These are phyloP conservation scores for Claviceps cyperi DNA, from an alignment of 2,329 filamentous ascomycete genomes.

Conservation along the genomic window DNA sequence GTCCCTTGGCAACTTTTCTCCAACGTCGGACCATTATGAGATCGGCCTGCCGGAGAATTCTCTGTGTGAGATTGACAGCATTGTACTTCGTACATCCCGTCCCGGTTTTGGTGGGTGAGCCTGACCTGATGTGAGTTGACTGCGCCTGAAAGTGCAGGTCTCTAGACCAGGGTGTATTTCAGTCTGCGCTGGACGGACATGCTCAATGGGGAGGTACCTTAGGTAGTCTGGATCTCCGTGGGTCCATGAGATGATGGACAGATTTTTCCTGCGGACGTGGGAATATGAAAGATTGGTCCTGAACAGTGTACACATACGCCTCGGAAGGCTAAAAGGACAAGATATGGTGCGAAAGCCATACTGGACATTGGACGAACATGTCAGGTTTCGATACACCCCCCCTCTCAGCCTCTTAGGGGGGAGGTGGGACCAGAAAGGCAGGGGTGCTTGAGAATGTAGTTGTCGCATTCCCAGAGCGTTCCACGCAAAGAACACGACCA, in stretches of 20 bases:
- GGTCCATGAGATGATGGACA: conserved; percentile 3
- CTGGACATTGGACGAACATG: background rate
- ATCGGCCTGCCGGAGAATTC: conserved; percentile 6
- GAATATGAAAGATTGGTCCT: conserved; percentile 2
- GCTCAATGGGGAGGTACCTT: conserved; percentile 3
- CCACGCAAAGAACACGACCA: background rate
- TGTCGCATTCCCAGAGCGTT: conserved; percentile 4
- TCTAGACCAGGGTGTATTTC: conserved; percentile 4
- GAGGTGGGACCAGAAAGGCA: background rate
- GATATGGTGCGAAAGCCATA: background rate
- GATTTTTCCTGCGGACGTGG: conserved; percentile 4
- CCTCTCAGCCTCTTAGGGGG: background rate
- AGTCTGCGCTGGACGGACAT: background rate
- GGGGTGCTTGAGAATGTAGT: conserved; percentile 4
- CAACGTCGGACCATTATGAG: conserved; percentile 1
- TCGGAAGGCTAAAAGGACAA: conserved; percentile 1
- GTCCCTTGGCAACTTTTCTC: background rate
- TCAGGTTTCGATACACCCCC: background rate
- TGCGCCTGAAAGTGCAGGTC: background rate
- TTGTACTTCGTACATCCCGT: conserved; percentile 5
- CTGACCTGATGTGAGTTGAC: background rate
- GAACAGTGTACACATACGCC: background rate
- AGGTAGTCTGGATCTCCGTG: conserved; percentile 1
- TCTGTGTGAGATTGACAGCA: conserved; percentile 7
- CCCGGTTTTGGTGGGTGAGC: background rate